phyloP scores from a whole-genome alignment of 2,329 filamentous ascomycete species.

The Ophiostoma montium region DNA sequence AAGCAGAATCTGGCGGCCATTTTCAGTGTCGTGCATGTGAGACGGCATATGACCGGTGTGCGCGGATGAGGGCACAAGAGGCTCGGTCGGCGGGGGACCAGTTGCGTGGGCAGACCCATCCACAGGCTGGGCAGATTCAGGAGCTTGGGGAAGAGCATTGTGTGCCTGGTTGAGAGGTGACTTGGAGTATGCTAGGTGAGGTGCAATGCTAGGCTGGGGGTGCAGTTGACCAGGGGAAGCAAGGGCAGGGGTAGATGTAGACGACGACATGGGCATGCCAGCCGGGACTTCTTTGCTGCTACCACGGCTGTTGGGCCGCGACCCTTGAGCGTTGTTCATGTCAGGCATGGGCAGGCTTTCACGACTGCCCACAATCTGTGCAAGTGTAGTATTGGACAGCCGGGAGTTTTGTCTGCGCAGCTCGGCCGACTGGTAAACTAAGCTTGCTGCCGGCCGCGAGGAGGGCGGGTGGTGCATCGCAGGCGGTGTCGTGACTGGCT shows the following conservation, averaged over 20 bases:
- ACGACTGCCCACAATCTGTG: conserved; percentile 48
- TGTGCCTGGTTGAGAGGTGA: conserved; percentile 29
- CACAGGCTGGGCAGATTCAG: background rate
- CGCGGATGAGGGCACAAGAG: background rate
- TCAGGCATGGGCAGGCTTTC: background rate
- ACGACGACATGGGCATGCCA: background rate
- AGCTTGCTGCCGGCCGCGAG: conserved; percentile 49
- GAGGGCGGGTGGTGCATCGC: conserved; percentile 64
- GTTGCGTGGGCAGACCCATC: background rate
- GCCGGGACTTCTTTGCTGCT: background rate
- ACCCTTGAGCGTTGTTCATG: background rate
- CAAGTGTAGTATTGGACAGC: conserved; percentile 67
- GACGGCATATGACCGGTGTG: conserved; percentile 5
- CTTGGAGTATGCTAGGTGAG: conserved; percentile 19
- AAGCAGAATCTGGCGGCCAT: conserved; percentile 6
- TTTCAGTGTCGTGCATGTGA: conserved; percentile 3
- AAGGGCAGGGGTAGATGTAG: conserved; percentile 1
- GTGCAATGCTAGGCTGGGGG: conserved; percentile 22
- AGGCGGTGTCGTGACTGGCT: conserved; percentile 65
- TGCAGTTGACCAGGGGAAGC: conserved; percentile 13
- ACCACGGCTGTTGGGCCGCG: conserved; percentile 3
- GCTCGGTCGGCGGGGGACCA: background rate
- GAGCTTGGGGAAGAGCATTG: conserved; percentile 12
- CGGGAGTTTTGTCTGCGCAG: conserved; percentile 69
- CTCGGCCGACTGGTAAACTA: conserved; percentile 60